These are phyloP conservation scores for Grosmannia penicillata DNA, from an alignment of 2,329 filamentous ascomycete species.

Conservation along the genomic window DNA sequence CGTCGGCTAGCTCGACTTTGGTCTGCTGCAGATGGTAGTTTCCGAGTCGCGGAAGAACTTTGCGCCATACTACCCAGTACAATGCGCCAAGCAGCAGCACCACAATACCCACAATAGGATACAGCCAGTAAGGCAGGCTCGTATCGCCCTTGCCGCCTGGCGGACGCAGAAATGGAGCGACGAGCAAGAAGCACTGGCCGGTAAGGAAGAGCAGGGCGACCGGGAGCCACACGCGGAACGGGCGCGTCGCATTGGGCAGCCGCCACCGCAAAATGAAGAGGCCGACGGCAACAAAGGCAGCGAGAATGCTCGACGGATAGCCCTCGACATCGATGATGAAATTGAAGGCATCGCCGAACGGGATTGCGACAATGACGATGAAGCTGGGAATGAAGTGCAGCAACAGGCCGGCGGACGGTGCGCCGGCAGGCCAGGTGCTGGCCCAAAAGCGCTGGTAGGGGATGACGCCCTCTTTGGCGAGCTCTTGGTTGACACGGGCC, in stretches of 20 bases:
- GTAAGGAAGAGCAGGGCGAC: conserved; percentile 30
- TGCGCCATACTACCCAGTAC: conserved; percentile 18
- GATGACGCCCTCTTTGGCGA: conserved; percentile 51
- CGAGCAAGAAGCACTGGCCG: conserved; percentile 23
- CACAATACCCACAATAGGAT: conserved; percentile 24
- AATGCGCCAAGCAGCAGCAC: conserved; percentile 20
- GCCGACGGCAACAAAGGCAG: conserved; percentile 35
- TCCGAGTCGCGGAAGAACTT: conserved; percentile 24
- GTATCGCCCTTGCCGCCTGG: conserved; percentile 23
- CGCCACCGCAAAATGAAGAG: conserved; percentile 18
- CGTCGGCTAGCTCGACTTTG: conserved; percentile 13
- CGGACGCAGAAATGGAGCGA: conserved; percentile 31
- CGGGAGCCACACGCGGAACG: conserved; percentile 37
- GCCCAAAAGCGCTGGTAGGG: conserved; percentile 49
- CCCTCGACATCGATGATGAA: conserved; percentile 36
- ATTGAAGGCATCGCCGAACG: conserved; percentile 41
- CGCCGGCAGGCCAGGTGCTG: conserved; percentile 50
- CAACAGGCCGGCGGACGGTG: conserved; percentile 44
- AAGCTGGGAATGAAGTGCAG: conserved; percentile 52
- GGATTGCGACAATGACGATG: conserved; percentile 26
- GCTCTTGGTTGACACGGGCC: conserved; percentile 50
- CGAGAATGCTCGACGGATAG: conserved; percentile 33
- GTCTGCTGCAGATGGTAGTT: conserved; percentile 30
- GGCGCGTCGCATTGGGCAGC: conserved; percentile 31
- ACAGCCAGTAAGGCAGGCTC: conserved; percentile 26